Evolutionary conservation across 371 early-diverging fungal genomes (phyloP).

Genomic region (Polyrhizophydium stewartii): DNA sequence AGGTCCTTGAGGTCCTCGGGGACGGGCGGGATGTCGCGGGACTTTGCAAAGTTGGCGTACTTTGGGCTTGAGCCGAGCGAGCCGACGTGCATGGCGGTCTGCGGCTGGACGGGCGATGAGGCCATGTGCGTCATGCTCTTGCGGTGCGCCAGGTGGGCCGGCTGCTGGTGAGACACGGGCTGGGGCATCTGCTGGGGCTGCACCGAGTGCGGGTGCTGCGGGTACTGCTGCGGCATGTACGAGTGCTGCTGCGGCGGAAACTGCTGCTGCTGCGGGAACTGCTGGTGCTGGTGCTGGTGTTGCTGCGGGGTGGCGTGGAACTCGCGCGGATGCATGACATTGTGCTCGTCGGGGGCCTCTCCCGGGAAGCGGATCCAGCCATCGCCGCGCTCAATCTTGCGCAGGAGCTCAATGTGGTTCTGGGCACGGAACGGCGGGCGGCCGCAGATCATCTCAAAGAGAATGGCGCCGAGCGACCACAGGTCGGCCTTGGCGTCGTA

Average conservation of each 20-base stretch:
- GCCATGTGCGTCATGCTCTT: neutral
- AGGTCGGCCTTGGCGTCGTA: conserved; percentile 80
- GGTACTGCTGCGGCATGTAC: neutral
- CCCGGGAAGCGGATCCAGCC: conserved; percentile 85
- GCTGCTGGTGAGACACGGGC: neutral
- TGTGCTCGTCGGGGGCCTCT: conserved; percentile 35
- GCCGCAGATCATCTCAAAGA: conserved; percentile 79
- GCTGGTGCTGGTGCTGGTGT: neutral
- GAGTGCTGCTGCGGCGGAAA: neutral
- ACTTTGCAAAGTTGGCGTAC: neutral
- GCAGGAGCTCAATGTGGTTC: conserved; percentile 86
- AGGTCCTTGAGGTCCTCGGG: conserved; percentile 76
- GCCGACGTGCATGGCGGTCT: conserved; percentile 4
- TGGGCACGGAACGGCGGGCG: conserved; percentile 72
- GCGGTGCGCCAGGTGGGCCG: neutral
- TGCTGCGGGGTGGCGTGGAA: neutral
- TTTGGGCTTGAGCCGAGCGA: conserved; percentile 21
- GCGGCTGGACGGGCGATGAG: conserved; percentile 8
- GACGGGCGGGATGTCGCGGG: conserved; percentile 24
- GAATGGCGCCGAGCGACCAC: conserved; percentile 87
- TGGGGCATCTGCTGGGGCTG: neutral
- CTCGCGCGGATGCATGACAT: neutral
- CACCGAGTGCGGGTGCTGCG: neutral
- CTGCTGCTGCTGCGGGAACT: neutral
- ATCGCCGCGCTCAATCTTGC: conserved; percentile 77